Base-by-base conservation (phyloP, 2,329 filamentous ascomycete genomes). In the Colletotrichum magnum region DNA sequence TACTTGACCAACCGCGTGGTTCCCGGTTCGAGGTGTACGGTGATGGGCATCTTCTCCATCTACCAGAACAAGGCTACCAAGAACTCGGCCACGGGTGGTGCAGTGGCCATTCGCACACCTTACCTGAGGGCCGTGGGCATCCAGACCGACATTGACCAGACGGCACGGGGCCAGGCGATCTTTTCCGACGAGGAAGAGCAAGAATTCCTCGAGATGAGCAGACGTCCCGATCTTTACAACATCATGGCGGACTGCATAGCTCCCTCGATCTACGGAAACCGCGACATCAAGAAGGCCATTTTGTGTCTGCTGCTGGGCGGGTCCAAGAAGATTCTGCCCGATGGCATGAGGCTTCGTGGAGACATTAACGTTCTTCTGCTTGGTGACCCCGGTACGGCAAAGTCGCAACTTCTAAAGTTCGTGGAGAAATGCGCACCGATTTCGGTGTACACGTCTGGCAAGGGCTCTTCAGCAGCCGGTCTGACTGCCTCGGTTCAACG, bases 1-100 rank as follows among this genome's bases (percentile, higher is more conserved):
- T 98, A 98, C 77, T 85, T 99, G 54, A 96, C 95, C 12, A 99
- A 99, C 78, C 90, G 94, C 59, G 96, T 99, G 3, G 95, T 99
- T 4, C 96, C 96, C 6, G 96, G 96, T 36, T 97, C 95, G 58
- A 89, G 95, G 78, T 99, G 96, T 79, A 97, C 94, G 3, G 88
- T 99, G 18, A 98, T 96, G 89, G 96, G 96, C 21, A 94, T 99
- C 41, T 99, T 98, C 84, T 98, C 95, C 36, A 98, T 98, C 77
- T 99, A 98, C 80, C 94, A 98, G 79, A 93, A 92, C 74, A 98
- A 98, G 80, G 93, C 92, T 48, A 92, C 89, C 50, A 97, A 95
- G 80, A 93, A 92, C 74, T 90, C 89, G 5, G 89, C 87, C 18
- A 89, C 88, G 2, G 91, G 90, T 60, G 92, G 92, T 2, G 96